These are phyloP conservation scores for Rutstroemia sydowiana DNA, from an alignment of 2,329 filamentous ascomycete genomes.

Conservation along the genomic window DNA sequence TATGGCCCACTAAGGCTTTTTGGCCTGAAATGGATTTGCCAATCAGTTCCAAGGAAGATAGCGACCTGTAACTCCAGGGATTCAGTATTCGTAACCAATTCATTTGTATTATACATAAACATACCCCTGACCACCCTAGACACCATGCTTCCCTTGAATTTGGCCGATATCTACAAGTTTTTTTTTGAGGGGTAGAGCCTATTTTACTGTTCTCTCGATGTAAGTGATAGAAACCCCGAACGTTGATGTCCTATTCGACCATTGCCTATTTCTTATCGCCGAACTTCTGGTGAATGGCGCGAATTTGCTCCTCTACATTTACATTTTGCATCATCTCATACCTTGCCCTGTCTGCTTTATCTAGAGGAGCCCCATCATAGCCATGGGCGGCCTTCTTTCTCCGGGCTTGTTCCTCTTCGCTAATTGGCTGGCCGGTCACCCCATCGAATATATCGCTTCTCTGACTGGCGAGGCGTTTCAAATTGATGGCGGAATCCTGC, in stretches of 20 bases:
- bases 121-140: conserved; percentile 2
- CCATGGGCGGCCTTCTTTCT: conserved; percentile 66
- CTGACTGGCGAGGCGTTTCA: conserved; percentile 89
- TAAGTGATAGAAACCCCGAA: no score
- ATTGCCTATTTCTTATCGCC: conserved; percentile 28
- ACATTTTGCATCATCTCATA: conserved; percentile 54
- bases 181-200: no score
- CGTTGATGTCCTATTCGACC: no score
- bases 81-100: conserved; percentile 2
- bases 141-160: conserved; percentile 6
- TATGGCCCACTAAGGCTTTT: no score
- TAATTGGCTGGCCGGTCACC: conserved; percentile 57
- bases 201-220: no score
- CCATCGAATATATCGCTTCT: conserved; percentile 81
- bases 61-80: not conserved
- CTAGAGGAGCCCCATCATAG: conserved; percentile 55
- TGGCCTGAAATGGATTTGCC: no score
- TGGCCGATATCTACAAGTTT: no score
- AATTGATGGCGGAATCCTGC: conserved; percentile 81
- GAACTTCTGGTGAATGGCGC: conserved; percentile 55
- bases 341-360: conserved; percentile 48
- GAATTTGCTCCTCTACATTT: conserved; percentile 82
- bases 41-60: not conserved
- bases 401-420: conserved; percentile 65
- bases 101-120: conserved; percentile 10